Evolutionary conservation across 2,329 filamentous ascomycete species (phyloP), one percentile per base, ranked within the genome.

Genomic region (Leptographium procerum): DNA sequence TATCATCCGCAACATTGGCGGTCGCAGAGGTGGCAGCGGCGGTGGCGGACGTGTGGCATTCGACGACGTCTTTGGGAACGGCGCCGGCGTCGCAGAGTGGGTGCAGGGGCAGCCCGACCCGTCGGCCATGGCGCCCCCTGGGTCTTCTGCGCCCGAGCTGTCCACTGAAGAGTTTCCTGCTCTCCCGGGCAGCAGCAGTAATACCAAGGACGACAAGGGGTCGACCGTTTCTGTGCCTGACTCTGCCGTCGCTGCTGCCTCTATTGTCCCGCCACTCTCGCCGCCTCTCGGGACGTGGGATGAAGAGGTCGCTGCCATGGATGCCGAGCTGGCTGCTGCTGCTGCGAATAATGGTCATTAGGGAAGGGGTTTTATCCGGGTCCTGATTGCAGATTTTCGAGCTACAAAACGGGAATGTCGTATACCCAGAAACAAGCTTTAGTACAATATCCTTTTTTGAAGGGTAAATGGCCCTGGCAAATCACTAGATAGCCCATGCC

Each of bases 271-370:
- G 57, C 66, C 73, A 19, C 50, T 71, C 1, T 72, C 19, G 43
- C 43, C 43, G 43, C 26, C 24, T 26, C 24, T 75, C 22, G 74
- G 75, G 10, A 74, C 77, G 57, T 83, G 81, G 81, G 81, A 78
- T 55, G 81, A 84, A 40, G 81, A 84, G 69, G 79, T 83, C 73
- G 78, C 78, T 54, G 77, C 72, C 6, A 68, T 77, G 14, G 77
- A 81, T 29, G 59, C 40, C 13, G 56, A 58, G 52, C 33, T 56
- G 9, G 52, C 51, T 14, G 56, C 40, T n/a, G 40, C 31, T 5
- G 31, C 40, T 7, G 40, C 40, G 6, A 43, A 43, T 3, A 43
- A 43, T 14, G 40, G 40, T 19, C 40, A n/a, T 16, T 43, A 43
- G 40, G 16, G 40, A 10, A 1, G 33, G 10, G 50, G 9, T 19